These are phyloP conservation scores for Colletotrichum lini DNA, from an alignment of 2,329 filamentous ascomycete genomes.

Conservation along the genomic window DNA sequence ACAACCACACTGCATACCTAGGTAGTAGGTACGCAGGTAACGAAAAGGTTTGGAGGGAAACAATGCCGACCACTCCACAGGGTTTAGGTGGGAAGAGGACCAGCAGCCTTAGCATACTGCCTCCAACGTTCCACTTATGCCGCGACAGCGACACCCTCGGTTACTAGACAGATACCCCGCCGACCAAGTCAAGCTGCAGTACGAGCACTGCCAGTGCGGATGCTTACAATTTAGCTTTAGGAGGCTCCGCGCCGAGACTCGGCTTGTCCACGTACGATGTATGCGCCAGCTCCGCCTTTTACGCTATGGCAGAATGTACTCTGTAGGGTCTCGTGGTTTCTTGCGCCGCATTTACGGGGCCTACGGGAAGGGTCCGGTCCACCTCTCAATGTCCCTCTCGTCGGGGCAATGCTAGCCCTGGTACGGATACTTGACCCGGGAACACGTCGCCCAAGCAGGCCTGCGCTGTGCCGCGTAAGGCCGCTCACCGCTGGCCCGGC, in stretches of 20 bases:
- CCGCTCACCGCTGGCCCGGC: conserved; percentile 28
- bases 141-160: conserved; percentile 7
- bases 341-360: conserved; percentile 17
- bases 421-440: background rate
- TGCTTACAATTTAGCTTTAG: background rate
- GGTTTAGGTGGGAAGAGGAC: background rate
- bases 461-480: background rate
- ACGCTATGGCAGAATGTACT: background rate
- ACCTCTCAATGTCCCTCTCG: conserved; percentile 8
- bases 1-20: no score
- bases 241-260: background rate
- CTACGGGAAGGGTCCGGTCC: conserved; percentile 22
- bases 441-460: conserved; percentile 29
- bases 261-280: conserved; percentile 18
- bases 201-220: background rate
- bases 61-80: no score
- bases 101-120: conserved; percentile 9
- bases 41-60: no score
- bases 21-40: no score
- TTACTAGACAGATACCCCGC: conserved; percentile 9
- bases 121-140: conserved; percentile 3
- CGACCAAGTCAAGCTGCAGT: background rate
- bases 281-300: conserved; percentile 1
- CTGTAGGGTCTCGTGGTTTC: conserved; percentile 6
- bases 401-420: conserved; percentile 30